Percentiles rank a stretch among this genome's conserved stretches.
phyloP scores from a whole-genome alignment of 2,329 filamentous ascomycete species.

The Exophiala spinifera region DNA sequence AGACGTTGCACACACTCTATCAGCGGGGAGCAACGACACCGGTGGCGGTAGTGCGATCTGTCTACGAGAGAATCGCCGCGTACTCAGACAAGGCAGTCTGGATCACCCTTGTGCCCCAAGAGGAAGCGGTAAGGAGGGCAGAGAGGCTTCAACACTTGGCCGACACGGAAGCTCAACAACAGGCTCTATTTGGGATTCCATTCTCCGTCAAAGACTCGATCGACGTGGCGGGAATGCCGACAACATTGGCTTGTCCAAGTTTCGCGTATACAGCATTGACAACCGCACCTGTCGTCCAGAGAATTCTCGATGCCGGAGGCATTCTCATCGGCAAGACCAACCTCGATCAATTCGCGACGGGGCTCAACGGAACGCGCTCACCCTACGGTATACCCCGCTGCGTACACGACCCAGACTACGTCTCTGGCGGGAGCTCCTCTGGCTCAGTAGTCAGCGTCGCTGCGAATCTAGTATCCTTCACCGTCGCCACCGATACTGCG shows the following conservation, averaged over 20 bases:
- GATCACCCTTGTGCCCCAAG: conserved; percentile 45
- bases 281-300: conserved; percentile 47
- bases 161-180: conserved; percentile 25
- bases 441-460: conserved; percentile 44
- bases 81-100: conserved; percentile 54
- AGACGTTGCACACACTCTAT: conserved; percentile 2
- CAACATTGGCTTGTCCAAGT: conserved; percentile 46
- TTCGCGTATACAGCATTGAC: conserved; percentile 47
- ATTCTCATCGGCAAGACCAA: conserved; percentile 58
- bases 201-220: conserved; percentile 51
- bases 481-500: conserved; percentile 42
- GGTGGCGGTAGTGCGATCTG: conserved; percentile 20
- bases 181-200: conserved; percentile 49
- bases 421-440: conserved; percentile 56
- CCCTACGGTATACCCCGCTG: conserved; percentile 58
- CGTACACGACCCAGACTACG: conserved; percentile 45
- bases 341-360: conserved; percentile 62
- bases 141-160: too few species aligned
- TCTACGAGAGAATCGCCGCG: conserved; percentile 48
- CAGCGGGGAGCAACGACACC: background rate
- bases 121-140: conserved; percentile 38
- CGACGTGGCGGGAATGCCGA: conserved; percentile 43
- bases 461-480: conserved; percentile 55
- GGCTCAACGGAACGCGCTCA: conserved; percentile 57
- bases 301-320: conserved; percentile 50